Evolutionary conservation across 441 rosid species (phyloP).

Genomic region (Melastoma candidum): DNA sequence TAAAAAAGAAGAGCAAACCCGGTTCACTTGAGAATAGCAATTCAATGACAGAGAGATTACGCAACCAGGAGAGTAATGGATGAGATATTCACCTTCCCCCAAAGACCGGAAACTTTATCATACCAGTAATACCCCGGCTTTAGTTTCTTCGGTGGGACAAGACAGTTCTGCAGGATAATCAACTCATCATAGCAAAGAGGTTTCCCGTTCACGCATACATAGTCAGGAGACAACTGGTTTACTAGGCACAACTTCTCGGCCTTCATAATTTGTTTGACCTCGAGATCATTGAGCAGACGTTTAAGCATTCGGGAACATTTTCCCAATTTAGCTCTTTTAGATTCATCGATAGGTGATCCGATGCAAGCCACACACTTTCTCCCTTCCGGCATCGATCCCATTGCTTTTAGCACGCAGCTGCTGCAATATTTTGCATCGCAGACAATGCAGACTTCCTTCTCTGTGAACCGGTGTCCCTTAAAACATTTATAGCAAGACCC

Average conservation of each 20-base stretch:
- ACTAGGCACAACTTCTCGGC: constrained; percentile 71
- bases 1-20: constrained; percentile 21
- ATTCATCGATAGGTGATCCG: constrained; percentile 68
- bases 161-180: constrained; percentile 56
- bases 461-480: constrained; percentile 21
- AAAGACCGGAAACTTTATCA: constrained; percentile 87
- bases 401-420: constrained; percentile 17
- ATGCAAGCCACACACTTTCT: constrained; percentile 91
- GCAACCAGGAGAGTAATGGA: no score
- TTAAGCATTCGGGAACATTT: constrained; percentile 85
- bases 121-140: constrained; percentile 94
- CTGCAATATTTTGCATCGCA: constrained; percentile 7
- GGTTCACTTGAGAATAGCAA: constrained; percentile 7
- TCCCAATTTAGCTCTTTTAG: constrained; percentile 61
- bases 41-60: no score
- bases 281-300: constrained; percentile 60
- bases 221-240: constrained; percentile 82
- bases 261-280: constrained; percentile 78
- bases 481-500: constrained; percentile 20
- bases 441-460: constrained; percentile 29
- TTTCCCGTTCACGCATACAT: constrained; percentile 59
- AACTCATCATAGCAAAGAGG: constrained; percentile 65
- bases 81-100: constrained; percentile 83
- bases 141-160: constrained; percentile 80
- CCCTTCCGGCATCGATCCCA: constrained; percentile 99